Conservation (phyloP, 139 green algal genomes). For the Astrephomene gubernaculifera region DNA sequence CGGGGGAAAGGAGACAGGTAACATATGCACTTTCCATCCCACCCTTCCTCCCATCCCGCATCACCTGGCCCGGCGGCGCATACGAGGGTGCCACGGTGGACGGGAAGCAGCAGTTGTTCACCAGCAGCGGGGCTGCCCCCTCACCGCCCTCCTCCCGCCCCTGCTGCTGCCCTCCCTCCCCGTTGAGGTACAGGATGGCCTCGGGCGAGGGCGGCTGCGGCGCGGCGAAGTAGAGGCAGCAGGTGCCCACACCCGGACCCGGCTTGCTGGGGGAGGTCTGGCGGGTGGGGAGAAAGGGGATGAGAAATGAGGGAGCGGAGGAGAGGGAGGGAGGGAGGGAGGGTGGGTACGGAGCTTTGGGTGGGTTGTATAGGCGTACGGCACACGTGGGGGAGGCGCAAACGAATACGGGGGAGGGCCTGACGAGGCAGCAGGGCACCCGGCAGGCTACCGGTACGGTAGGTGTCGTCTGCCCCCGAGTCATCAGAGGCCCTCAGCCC, state of each 20-base stretch:
- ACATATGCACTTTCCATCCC: no score
- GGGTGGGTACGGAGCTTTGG: not conserved
- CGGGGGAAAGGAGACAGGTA: no score
- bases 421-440: no score
- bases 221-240: conserved; percentile 89
- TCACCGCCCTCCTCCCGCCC: no score
- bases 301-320: not conserved
- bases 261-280: conserved; percentile 68
- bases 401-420: no score
- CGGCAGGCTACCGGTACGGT: no score
- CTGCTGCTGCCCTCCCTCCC: conserved; percentile 66
- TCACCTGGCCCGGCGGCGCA: conserved; percentile 84
- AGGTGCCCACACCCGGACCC: conserved; percentile 83
- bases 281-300: not conserved
- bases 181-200: conserved; percentile 95
- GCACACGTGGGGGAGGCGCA: no score
- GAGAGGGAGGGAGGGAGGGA: not conserved
- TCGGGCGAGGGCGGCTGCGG: conserved; percentile 61
- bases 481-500: no score
- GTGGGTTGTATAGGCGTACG: no score
- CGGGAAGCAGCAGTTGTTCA: conserved; percentile 98
- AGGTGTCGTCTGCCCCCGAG: no score
- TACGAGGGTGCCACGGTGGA: conserved; percentile 87
- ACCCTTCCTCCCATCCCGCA: not conserved
- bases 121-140: no score